Conservation (phyloP, 148 eudicot genomes). For the Mesembryanthemum crystallinum region DNA sequence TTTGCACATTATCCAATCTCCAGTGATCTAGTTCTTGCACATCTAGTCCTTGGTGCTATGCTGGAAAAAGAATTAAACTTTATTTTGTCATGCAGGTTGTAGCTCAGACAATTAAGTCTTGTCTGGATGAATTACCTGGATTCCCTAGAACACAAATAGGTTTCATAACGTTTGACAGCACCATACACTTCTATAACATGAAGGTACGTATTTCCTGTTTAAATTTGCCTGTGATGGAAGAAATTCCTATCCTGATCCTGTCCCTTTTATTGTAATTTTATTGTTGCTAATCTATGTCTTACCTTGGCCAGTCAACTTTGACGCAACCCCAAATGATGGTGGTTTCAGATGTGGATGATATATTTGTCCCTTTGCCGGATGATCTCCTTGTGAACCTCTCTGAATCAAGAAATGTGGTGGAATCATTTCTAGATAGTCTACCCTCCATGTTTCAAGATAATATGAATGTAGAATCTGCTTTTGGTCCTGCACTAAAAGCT, state of each 20-base stretch:
- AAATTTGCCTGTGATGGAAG: slow-evolving; percentile 2
- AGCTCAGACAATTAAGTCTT: slow-evolving; percentile 85
- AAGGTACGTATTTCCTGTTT: slow-evolving; percentile 53
- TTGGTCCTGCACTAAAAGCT: slow-evolving; percentile 98
- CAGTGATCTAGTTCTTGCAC: slow-evolving; percentile 1
- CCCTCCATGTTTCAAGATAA: slow-evolving; percentile 90
- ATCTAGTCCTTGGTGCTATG: slow-evolving; percentile 7
- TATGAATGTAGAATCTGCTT: slow-evolving; percentile 88
- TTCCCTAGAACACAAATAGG: slow-evolving; percentile 91
- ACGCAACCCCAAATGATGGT: slow-evolving; percentile 99
- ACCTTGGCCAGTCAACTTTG: slow-evolving; percentile 77
- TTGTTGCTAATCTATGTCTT: slow-evolving; percentile 29
- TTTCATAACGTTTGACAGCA: slow-evolving; percentile 94
- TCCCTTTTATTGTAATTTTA: background rate
- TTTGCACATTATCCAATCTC: background rate
- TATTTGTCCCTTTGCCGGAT: slow-evolving; percentile 96
- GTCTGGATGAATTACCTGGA: slow-evolving; percentile 85
- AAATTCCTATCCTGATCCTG: background rate
- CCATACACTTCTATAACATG: slow-evolving; percentile 90
- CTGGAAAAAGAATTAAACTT: slow-evolving; percentile 9
- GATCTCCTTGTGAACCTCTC: slow-evolving; percentile 98
- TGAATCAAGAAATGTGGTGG: slow-evolving; percentile 91
- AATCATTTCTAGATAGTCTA: slow-evolving; percentile 84
- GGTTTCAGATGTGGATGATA: slow-evolving; percentile 87
- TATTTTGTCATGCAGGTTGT: slow-evolving; percentile 52